Conservation (phyloP, 306 rosid species). For the Acmispon strigosus region DNA sequence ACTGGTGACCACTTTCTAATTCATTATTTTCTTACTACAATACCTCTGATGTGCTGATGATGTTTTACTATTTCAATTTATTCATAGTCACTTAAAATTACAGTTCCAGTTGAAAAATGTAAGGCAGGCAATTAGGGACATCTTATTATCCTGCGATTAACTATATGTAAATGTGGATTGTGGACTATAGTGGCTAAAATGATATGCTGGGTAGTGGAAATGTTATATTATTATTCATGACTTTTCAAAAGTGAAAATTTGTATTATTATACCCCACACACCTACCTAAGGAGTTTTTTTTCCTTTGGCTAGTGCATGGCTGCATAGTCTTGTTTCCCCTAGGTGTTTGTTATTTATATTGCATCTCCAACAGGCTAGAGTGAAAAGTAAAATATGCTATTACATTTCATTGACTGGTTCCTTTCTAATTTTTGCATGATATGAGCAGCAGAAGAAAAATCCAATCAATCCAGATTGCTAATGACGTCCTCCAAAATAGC, state of each 20-base stretch:
- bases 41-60: neutral
- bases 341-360: slow-evolving; percentile 1
- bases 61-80: too few species aligned
- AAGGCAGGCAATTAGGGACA: too few species aligned
- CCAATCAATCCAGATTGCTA: slow-evolving; percentile 26
- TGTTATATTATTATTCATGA: neutral
- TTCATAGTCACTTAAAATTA: too few species aligned
- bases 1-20: neutral
- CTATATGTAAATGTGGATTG: neutral
- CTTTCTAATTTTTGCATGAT: slow-evolving; percentile 20
- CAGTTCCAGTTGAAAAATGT: too few species aligned
- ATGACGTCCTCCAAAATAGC: slow-evolving; percentile 21
- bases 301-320: neutral
- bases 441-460: slow-evolving; percentile 44
- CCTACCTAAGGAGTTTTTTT: neutral
- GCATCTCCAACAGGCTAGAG: slow-evolving; percentile 2
- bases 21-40: neutral
- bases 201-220: neutral
- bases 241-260: neutral
- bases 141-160: too few species aligned
- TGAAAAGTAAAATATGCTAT: slow-evolving; percentile 18
- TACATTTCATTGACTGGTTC: neutral
- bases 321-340: neutral
- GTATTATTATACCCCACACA: neutral
- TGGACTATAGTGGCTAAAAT: neutral